Evolutionary conservation across 2,329 filamentous ascomycete genomes (phyloP).

Genomic region (Exophiala bonariae): DNA sequence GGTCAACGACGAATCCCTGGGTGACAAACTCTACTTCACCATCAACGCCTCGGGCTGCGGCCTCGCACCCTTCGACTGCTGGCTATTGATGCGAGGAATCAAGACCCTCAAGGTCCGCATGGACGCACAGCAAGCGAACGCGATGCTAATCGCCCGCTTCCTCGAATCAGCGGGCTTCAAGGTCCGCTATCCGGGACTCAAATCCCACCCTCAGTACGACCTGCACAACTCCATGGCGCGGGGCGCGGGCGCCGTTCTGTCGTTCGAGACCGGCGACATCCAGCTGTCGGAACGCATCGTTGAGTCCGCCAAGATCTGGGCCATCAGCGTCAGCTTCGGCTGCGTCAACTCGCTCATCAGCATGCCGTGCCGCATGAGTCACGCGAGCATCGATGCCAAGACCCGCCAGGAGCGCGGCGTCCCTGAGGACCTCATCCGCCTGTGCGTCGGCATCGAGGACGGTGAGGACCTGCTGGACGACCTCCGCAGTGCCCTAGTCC

Average conservation of each 20-base stretch:
- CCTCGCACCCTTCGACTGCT: conserved; percentile 91
- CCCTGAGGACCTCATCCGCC: conserved; percentile 92
- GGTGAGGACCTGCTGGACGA: conserved; percentile 89
- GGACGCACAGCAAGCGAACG: conserved; percentile 96
- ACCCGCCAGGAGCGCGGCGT: conserved; percentile 84
- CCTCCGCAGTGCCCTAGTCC: conserved; percentile 82
- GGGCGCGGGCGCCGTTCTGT: conserved; percentile 89
- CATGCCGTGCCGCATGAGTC: conserved; percentile 99
- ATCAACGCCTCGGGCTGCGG: conserved; percentile 97
- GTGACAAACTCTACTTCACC: conserved; percentile 90
- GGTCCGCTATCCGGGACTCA: conserved; percentile 90
- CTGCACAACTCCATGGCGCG: conserved; percentile 94
- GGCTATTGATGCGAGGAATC: conserved; percentile 89
- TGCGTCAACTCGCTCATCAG: conserved; percentile 98
- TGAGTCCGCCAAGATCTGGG: conserved; percentile 86
- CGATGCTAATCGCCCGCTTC: conserved; percentile 73
- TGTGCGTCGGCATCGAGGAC: conserved; percentile 97
- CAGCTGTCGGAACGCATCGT: conserved; percentile 86
- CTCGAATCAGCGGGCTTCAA: conserved; percentile 89
- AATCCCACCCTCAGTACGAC: conserved; percentile 94
- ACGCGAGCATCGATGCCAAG: conserved; percentile 96
- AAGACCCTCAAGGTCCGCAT: conserved; percentile 97
- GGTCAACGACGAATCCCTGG: conserved; percentile 77
- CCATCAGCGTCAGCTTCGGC: conserved; percentile 95
- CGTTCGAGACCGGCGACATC: conserved; percentile 91